Evolutionary conservation across 116 monocot species (phyloP).

Genomic region (Iris pallida): DNA sequence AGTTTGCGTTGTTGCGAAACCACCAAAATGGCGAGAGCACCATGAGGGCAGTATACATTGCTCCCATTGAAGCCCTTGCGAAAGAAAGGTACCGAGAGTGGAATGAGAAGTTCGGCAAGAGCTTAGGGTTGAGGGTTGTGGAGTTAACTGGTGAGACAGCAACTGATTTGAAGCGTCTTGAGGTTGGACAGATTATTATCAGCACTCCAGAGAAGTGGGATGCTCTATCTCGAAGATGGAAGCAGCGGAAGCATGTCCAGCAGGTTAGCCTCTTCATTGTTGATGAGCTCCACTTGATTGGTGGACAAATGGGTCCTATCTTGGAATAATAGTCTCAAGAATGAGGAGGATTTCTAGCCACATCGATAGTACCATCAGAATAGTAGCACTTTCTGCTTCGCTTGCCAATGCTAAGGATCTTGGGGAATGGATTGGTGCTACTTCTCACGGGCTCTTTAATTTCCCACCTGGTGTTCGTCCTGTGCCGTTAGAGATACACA

Average conservation of each 20-base stretch:
- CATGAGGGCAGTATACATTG: constrained; percentile 90
- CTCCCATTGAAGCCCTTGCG: constrained; percentile 88
- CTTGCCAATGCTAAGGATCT: constrained; percentile 96
- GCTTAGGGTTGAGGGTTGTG: constrained; percentile 67
- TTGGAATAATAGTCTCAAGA: constrained; percentile 83
- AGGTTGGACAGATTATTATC: constrained; percentile 80
- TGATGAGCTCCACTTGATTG: constrained; percentile 95
- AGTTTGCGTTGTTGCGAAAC: constrained; percentile 86
- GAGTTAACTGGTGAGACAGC: constrained; percentile 85
- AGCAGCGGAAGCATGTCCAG: constrained; percentile 87
- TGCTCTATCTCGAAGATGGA: constrained; percentile 94
- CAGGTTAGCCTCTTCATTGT: constrained; percentile 93
- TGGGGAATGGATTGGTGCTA: constrained; percentile 93
- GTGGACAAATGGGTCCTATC: constrained; percentile 70
- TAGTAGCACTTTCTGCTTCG: constrained; percentile 87
- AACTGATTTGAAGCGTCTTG: constrained; percentile 81
- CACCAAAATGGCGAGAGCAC: constrained; percentile 64
- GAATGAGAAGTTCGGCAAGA: constrained; percentile 72
- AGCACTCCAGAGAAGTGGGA: constrained; percentile 99
- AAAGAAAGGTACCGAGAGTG: constrained; percentile 86
- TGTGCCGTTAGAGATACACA: constrained; percentile 92
- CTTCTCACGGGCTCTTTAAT: constrained; percentile 88
- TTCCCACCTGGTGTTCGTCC: constrained; percentile 86
- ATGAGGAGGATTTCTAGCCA: constrained; percentile 87
- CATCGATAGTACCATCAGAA: constrained; percentile 58